A percentile compares a stretch with the other conserved stretches of the same genome.
Conservation (phyloP, 164 flowering plant species). For the Chimonanthus praecox region DNA sequence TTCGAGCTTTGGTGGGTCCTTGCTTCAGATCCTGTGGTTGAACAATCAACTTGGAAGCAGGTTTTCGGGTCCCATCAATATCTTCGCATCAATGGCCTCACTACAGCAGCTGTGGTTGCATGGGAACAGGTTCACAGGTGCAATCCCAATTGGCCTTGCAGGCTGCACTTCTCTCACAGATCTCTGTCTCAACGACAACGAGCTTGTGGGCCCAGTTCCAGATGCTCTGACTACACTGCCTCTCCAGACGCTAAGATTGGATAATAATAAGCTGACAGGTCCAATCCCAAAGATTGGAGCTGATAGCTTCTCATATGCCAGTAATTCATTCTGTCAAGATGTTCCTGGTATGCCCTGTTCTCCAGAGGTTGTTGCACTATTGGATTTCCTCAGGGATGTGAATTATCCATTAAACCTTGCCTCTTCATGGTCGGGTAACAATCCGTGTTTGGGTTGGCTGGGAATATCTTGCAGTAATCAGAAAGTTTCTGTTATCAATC, state of each 20-base stretch:
- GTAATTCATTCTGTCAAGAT: constrained; percentile 52
- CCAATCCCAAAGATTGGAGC: constrained; percentile 43
- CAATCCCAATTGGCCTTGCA: constrained; percentile 55
- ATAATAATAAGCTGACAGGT: constrained; percentile 54
- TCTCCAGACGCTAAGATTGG: constrained; percentile 40
- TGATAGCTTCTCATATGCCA: constrained; percentile 23
- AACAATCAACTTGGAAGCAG: constrained; percentile 28
- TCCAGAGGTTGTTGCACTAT: constrained; percentile 49
- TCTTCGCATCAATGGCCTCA: background rate
- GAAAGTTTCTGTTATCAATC: constrained; percentile 41
- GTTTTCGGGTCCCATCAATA: constrained; percentile 6
- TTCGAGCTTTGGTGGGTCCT: constrained; percentile 34
- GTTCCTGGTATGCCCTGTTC: constrained; percentile 47
- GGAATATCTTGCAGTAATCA: constrained; percentile 45
- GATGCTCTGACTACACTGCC: constrained; percentile 36
- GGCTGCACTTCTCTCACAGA: constrained; percentile 42
- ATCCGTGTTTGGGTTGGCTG: constrained; percentile 61
- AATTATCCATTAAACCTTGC: constrained; percentile 47
- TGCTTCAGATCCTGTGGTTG: constrained; percentile 2
- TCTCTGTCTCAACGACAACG: constrained; percentile 52
- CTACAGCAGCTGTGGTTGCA: constrained; percentile 24
- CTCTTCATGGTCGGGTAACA: constrained; percentile 64
- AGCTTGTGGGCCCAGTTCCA: constrained; percentile 68
- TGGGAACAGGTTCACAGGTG: constrained; percentile 41
- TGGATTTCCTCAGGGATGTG: constrained; percentile 51